These are phyloP conservation scores for Elongisporangium undulatum DNA, from an alignment of 352 stramenopile genomes.

Conservation along the genomic window DNA sequence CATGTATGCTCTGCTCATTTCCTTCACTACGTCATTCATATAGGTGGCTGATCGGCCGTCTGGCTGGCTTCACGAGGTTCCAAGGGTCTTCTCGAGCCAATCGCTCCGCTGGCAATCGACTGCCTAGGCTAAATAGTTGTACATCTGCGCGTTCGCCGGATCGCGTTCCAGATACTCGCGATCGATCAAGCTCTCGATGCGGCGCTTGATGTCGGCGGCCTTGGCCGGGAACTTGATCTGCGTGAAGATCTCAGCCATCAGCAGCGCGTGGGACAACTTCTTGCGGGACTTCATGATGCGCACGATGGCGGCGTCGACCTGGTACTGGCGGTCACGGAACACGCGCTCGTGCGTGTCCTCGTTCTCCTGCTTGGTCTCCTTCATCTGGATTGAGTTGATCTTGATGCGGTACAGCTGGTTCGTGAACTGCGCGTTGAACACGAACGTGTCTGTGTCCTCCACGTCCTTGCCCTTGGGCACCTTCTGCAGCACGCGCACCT, in stretches of 20 bases:
- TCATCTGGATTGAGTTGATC: conserved; percentile 95
- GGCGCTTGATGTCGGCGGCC: conserved; percentile 80
- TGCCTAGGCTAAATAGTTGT: conserved; percentile 82
- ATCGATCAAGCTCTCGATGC: conserved; percentile 89
- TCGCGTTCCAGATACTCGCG: conserved; percentile 88
- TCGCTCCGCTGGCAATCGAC: neutral
- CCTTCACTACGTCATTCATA: too few species aligned
- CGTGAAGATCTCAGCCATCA: conserved; percentile 96
- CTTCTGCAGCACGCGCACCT: conserved; percentile 88
- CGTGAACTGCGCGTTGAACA: conserved; percentile 83
- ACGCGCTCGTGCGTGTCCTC: conserved; percentile 92
- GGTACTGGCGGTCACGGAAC: conserved; percentile 92
- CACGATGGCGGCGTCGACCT: conserved; percentile 95
- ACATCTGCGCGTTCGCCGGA: conserved; percentile 72
- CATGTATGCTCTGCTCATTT: too few species aligned
- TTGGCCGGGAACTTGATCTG: conserved; percentile 90
- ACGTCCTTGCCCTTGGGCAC: conserved; percentile 85
- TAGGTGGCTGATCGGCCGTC: too few species aligned
- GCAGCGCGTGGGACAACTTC: conserved; percentile 91
- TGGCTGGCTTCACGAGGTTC: too few species aligned
- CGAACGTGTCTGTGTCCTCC: conserved; percentile 78
- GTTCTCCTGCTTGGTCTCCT: conserved; percentile 93
- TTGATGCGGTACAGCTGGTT: conserved; percentile 91
- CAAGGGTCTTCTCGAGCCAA: too few species aligned
- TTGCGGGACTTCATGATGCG: conserved; percentile 99